Evolutionary conservation across 148 eudicot species (phyloP).

Genomic region (Fagopyrum homotropicum): DNA sequence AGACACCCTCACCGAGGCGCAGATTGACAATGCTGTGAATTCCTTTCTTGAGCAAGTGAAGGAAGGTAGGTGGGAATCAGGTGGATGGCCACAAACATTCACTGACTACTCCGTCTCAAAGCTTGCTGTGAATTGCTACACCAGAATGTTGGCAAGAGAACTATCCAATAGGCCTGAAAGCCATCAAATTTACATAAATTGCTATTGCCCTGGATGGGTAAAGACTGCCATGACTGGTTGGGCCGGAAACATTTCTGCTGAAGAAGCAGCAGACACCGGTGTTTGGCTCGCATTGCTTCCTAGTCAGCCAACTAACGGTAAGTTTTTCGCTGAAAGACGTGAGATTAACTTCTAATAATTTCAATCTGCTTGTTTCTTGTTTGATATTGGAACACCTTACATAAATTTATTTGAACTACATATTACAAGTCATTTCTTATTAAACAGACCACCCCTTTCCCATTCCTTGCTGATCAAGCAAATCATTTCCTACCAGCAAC

Average conservation of each 20-base stretch:
- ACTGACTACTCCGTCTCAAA: constrained; percentile 89
- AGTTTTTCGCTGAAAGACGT: constrained; percentile 85
- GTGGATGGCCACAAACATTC: constrained; percentile 74
- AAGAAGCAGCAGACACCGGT: constrained; percentile 90
- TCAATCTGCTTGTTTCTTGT: background rate
- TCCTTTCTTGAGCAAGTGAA: constrained; percentile 69
- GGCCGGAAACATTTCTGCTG: constrained; percentile 76
- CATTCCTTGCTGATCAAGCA: background rate
- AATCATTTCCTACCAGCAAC: background rate
- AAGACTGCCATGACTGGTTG: constrained; percentile 96
- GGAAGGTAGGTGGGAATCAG: constrained; percentile 64
- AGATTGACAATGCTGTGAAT: constrained; percentile 48
- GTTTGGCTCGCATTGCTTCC: constrained; percentile 92
- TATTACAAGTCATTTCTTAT: background rate
- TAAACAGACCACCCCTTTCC: background rate
- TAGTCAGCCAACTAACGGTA: constrained; percentile 53
- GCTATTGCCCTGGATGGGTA: constrained; percentile 97
- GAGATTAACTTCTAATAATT: constrained; percentile 51
- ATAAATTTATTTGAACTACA: background rate
- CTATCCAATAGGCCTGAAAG: constrained; percentile 62
- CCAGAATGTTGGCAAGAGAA: constrained; percentile 53
- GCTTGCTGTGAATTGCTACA: constrained; percentile 79
- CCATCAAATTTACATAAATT: constrained; percentile 61
- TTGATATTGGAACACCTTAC: background rate
- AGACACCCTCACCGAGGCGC: constrained; percentile 55